Conservation (phyloP, 2,329 filamentous ascomycete genomes). For the Cercospora sp. region DNA sequence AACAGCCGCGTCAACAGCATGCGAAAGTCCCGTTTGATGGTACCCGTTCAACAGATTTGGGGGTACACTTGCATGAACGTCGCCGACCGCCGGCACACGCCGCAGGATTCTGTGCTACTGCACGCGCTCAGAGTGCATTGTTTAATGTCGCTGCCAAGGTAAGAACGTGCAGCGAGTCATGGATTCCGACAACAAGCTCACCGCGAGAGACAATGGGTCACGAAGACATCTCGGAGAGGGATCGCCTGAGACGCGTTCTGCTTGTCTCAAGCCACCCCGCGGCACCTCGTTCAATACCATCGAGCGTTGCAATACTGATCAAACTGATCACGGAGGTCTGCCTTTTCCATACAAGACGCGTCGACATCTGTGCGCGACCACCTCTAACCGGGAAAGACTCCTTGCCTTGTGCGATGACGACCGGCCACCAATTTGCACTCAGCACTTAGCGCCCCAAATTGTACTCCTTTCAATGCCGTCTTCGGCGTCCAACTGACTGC, state of each 20-base stretch:
- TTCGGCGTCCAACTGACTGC: constrained; percentile 31
- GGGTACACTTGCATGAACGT: constrained; percentile 7
- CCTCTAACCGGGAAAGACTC: neutral
- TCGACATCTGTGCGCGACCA: neutral
- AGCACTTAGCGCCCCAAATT: constrained; percentile 24
- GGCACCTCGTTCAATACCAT: neutral
- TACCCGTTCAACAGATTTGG: constrained; percentile 1
- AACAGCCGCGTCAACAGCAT: constrained; percentile 8
- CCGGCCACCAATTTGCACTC: constrained; percentile 17
- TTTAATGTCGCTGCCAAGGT: neutral
- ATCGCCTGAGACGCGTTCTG: constrained; percentile 1
- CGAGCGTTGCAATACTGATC: neutral
- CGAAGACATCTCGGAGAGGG: neutral
- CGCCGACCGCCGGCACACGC: neutral
- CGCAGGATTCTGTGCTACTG: constrained; percentile 2
- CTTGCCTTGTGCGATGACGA: constrained; percentile 11
- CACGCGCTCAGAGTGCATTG: neutral
- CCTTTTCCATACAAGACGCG: neutral
- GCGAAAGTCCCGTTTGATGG: neutral
- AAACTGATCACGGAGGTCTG: neutral
- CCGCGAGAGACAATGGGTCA: neutral
- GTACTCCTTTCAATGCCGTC: constrained; percentile 34
- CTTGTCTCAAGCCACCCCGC: neutral
- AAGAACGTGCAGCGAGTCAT: neutral
- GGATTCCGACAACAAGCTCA: neutral